Evolutionary conservation across 208 protist species (phyloP).

Genomic region (Wallacemonas sp.): DNA sequence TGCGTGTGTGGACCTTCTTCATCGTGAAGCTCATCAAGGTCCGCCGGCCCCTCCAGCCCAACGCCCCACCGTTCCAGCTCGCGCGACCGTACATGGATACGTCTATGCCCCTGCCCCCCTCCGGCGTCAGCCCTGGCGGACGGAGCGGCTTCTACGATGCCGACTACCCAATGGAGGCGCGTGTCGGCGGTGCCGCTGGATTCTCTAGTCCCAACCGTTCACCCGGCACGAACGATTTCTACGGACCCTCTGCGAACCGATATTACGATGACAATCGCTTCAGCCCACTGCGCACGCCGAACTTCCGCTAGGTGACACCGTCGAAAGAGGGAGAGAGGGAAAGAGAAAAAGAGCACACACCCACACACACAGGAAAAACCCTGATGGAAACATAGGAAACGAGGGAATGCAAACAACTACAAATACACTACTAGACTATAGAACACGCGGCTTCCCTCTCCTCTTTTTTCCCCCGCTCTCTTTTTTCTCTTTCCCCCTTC

Average conservation of each 20-base stretch:
- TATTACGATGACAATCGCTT: slow-evolving; percentile 25
- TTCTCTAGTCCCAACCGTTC: slow-evolving; percentile 16
- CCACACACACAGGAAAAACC: too few species aligned
- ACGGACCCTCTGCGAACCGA: slow-evolving; percentile 18
- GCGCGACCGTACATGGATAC: slow-evolving; percentile 12
- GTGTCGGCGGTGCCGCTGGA: not conserved
- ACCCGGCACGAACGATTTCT: slow-evolving; percentile 16
- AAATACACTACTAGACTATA: too few species aligned
- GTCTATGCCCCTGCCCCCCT: not conserved
- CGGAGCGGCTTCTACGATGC: not conserved
- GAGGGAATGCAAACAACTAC: too few species aligned
- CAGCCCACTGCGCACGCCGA: slow-evolving; percentile 12
- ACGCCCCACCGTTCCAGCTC: slow-evolving; percentile 16
- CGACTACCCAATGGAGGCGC: slow-evolving; percentile 3
- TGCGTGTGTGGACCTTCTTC: slow-evolving; percentile 85
- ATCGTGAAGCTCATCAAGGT: slow-evolving; percentile 86
- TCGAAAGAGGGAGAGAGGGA: slow-evolving; percentile 11
- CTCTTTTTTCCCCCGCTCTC: not conserved
- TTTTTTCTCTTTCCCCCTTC: not conserved
- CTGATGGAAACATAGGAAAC: too few species aligned
- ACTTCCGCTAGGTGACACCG: slow-evolving; percentile 4
- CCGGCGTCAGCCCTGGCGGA: slow-evolving; percentile 4
- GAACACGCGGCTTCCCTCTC: slow-evolving; percentile 1
- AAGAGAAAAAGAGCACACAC: not conserved
- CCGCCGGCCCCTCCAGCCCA: slow-evolving; percentile 18